These are phyloP conservation scores for Castanospermum australe DNA, from an alignment of 306 rosid genomes.

Conservation along the genomic window DNA sequence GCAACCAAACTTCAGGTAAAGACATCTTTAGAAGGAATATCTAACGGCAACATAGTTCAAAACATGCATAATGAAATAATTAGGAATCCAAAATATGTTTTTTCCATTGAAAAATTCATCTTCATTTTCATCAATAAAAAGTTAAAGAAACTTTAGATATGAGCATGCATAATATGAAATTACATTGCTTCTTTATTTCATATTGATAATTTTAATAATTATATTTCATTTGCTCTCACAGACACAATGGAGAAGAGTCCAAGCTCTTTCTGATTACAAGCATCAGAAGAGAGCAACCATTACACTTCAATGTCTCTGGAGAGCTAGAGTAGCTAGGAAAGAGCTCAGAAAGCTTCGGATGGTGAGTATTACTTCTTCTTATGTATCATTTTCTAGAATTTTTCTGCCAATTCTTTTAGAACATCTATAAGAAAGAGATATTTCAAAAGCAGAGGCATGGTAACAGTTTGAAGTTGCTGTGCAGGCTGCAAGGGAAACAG, in stretches of 20 bases:
- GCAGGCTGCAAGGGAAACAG: constrained; percentile 91
- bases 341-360: constrained; percentile 77
- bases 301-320: constrained; percentile 81
- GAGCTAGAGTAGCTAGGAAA: constrained; percentile 73
- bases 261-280: constrained; percentile 61
- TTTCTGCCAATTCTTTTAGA: neutral
- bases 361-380: constrained; percentile 37
- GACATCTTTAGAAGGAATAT: constrained; percentile 6
- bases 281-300: constrained; percentile 63
- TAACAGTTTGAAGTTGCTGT: constrained; percentile 17
- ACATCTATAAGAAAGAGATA: neutral
- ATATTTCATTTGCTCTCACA: constrained; percentile 35
- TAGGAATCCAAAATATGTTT: constrained; percentile 9
- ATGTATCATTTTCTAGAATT: neutral
- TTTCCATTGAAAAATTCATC: constrained; percentile 1
- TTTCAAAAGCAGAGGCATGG: constrained; percentile 21
- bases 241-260: constrained; percentile 78
- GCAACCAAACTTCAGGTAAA: constrained; percentile 70
- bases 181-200: neutral
- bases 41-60: constrained; percentile 22
- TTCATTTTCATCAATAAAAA: neutral
- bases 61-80: neutral
- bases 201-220: neutral
- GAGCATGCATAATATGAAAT: neutral
- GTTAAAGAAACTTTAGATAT: constrained; percentile 5